Percentiles rank a stretch among this genome's conserved stretches.
Evolutionary conservation across 805 yeast species (phyloP).

Genomic region (Myxozyma udenii): DNA sequence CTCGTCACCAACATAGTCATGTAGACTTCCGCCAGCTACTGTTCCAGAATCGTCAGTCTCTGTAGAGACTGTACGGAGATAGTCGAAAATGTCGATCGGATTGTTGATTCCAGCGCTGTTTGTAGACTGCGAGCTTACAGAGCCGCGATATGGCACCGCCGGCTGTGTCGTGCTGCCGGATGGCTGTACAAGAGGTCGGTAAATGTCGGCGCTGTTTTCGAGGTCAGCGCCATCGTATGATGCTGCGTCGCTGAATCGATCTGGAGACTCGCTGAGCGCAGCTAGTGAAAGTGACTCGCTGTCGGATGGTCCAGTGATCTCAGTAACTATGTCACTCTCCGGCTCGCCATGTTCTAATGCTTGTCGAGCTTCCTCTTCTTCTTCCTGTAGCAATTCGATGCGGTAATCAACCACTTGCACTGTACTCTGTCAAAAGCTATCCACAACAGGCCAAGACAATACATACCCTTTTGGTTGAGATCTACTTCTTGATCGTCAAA

Average conservation of each 20-base stretch:
- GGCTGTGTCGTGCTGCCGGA: too few species aligned
- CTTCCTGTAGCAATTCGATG: conserved; percentile 28
- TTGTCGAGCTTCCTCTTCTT: conserved; percentile 11
- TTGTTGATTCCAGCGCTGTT: background rate
- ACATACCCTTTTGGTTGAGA: conserved; percentile 21
- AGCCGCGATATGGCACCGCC: background rate
- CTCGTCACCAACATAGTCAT: background rate
- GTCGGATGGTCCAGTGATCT: conserved; percentile 8
- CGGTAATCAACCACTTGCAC: conserved; percentile 28
- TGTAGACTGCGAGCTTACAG: background rate
- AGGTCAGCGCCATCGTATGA: conserved; percentile 1
- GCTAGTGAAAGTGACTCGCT: conserved; percentile 18
- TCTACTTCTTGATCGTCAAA: conserved; percentile 27
- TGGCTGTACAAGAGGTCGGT: background rate
- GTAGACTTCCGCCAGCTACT: too few species aligned
- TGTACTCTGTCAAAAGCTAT: background rate
- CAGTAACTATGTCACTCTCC: conserved; percentile 4
- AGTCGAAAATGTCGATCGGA: background rate
- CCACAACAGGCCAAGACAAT: background rate
- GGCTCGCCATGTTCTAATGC: background rate
- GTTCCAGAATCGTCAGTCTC: background rate
- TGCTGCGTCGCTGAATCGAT: conserved; percentile 8
- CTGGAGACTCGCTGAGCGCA: conserved; percentile 16
- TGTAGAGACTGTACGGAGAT: background rate
- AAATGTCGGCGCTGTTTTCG: background rate